Evolutionary conservation across 2,329 filamentous ascomycete species (phyloP).

Genomic region (Leptographium galeiforme): DNA sequence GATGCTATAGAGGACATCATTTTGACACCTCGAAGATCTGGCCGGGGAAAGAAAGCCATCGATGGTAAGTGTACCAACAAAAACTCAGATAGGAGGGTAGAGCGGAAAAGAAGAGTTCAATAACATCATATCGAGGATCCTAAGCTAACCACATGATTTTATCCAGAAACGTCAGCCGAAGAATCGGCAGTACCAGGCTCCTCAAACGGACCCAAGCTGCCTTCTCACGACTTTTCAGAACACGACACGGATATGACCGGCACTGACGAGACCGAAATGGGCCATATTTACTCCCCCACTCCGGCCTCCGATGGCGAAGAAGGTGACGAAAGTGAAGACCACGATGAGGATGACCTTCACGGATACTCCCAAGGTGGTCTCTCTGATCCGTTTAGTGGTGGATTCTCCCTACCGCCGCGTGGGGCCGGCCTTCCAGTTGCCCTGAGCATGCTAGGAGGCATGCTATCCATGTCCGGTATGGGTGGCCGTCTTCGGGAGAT

Average conservation of each 20-base stretch:
- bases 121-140: background rate
- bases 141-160: background rate
- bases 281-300: constrained; percentile 9
- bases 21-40: constrained; percentile 56
- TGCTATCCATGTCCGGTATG: constrained; percentile 86
- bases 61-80: constrained; percentile 19
- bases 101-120: background rate
- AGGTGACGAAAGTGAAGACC: constrained; percentile 41
- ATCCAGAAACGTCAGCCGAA: background rate
- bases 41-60: constrained; percentile 52
- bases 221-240: background rate
- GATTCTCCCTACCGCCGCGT: constrained; percentile 53
- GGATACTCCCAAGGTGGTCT: constrained; percentile 20
- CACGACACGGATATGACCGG: constrained; percentile 57
- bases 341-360: constrained; percentile 20
- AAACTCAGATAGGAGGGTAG: background rate
- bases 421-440: constrained; percentile 62
- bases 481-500: constrained; percentile 68
- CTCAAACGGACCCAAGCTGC: background rate
- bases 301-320: background rate
- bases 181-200: background rate
- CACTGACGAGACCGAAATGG: constrained; percentile 39
- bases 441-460: constrained; percentile 74
- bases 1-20: constrained; percentile 47
- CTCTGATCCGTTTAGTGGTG: constrained; percentile 39